These are phyloP conservation scores for Coffea humblotiana DNA, from an alignment of 305 asterid genomes.

Conservation along the genomic window DNA sequence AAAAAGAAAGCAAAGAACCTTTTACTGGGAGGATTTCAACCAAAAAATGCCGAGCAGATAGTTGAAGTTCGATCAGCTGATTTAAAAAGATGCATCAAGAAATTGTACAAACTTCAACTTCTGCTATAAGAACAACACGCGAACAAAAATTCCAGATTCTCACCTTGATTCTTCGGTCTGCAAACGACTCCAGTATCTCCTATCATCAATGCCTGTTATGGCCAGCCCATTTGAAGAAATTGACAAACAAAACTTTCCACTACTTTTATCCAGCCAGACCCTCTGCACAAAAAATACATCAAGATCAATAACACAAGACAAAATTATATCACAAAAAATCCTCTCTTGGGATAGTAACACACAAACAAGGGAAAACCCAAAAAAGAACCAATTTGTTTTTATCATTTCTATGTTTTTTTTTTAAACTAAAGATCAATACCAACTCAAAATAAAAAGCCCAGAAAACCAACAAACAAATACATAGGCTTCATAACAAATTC, in stretches of 20 bases:
- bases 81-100: slow-evolving; percentile 23
- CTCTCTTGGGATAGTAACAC: neutral
- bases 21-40: slow-evolving; percentile 19
- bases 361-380: neutral
- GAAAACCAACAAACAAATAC: neutral
- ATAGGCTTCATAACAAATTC: neutral
- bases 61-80: slow-evolving; percentile 17
- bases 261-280: slow-evolving; percentile 85
- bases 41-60: slow-evolving; percentile 6
- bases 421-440: neutral
- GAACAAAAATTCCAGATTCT: slow-evolving; percentile 20
- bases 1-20: slow-evolving; percentile 7
- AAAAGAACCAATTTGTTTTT: neutral
- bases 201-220: slow-evolving; percentile 86
- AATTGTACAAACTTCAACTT: slow-evolving; percentile 10
- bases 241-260: slow-evolving; percentile 67
- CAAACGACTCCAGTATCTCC: slow-evolving; percentile 91
- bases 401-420: neutral
- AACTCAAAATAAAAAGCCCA: neutral
- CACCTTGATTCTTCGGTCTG: slow-evolving; percentile 89
- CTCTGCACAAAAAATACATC: slow-evolving; percentile 47
- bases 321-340: neutral
- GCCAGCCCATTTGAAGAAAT: slow-evolving; percentile 68
- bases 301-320: neutral
- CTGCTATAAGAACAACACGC: neutral